phyloP scores from a whole-genome alignment of 192 early-diverging fungal species.

The Phlyctochytrium planicorne region DNA sequence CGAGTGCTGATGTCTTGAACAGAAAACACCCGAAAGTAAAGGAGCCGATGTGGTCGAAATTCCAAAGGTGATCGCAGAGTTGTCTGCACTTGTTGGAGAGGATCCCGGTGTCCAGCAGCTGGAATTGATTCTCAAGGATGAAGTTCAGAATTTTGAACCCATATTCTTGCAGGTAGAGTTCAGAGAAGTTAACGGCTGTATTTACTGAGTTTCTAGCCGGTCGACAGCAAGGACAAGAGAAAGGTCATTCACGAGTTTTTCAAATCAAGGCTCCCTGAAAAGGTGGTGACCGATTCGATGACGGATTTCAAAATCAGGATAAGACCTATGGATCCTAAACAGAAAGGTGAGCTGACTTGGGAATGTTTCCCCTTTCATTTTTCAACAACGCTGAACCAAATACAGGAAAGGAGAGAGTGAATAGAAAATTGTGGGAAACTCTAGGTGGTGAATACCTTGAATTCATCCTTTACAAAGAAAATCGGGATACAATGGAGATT shows the following conservation, averaged over 20 bases:
- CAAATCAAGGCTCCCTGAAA: conserved; percentile 41
- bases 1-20: neutral
- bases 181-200: neutral
- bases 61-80: conserved; percentile 42
- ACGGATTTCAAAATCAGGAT: conserved; percentile 14
- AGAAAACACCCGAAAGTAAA: neutral
- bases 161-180: neutral
- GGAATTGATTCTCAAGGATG: conserved; percentile 16
- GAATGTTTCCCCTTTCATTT: conserved; percentile 5
- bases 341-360: neutral
- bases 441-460: conserved; percentile 71
- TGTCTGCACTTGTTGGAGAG: too few relatives aligned
- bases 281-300: conserved; percentile 37
- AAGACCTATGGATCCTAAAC: conserved; percentile 6
- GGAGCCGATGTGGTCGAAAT: conserved; percentile 36
- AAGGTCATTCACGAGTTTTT: conserved; percentile 39
- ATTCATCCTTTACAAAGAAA: conserved; percentile 92
- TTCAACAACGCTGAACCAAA: conserved; percentile 3
- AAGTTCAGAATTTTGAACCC: neutral
- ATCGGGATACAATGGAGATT: conserved; percentile 88
- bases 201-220: neutral
- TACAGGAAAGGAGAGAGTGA: conserved; percentile 8
- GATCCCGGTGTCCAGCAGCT: neutral
- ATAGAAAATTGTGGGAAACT: conserved; percentile 46
- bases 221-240: conserved; percentile 21